Evolutionary conservation across 1,284 basidiomycete species (phyloP).

Genomic region (Trametes sp.): DNA sequence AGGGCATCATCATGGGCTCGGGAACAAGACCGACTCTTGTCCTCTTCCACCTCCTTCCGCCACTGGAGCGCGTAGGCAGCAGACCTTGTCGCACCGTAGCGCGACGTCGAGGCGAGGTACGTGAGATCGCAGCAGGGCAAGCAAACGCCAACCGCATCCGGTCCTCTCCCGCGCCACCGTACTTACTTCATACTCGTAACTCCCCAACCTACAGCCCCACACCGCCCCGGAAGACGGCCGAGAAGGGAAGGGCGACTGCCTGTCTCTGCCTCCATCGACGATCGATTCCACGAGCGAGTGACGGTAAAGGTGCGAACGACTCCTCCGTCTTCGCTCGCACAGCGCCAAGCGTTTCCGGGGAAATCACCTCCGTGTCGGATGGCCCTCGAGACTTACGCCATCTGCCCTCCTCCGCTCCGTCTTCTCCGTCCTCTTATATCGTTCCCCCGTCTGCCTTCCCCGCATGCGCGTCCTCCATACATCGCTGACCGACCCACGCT

Average conservation of each 20-base stretch:
- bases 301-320: background rate
- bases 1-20: no score
- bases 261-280: background rate
- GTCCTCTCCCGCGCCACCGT: background rate
- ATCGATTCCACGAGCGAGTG: background rate
- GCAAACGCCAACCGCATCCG: background rate
- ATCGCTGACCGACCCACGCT: background rate
- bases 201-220: background rate
- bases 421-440: background rate
- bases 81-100: background rate
- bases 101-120: background rate
- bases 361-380: background rate
- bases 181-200: background rate
- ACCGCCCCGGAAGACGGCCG: background rate
- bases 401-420: background rate
- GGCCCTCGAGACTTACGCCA: background rate
- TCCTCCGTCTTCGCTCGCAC: background rate
- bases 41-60: no score
- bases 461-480: background rate
- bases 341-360: background rate
- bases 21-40: no score
- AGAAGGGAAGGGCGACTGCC: background rate
- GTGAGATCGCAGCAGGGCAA: background rate
- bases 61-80: no score
- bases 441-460: no score